Percentiles rank a stretch among this genome's conserved stretches.
phyloP scores from a whole-genome alignment of 306 rosid species.

The Cucurbita argyrosperma region DNA sequence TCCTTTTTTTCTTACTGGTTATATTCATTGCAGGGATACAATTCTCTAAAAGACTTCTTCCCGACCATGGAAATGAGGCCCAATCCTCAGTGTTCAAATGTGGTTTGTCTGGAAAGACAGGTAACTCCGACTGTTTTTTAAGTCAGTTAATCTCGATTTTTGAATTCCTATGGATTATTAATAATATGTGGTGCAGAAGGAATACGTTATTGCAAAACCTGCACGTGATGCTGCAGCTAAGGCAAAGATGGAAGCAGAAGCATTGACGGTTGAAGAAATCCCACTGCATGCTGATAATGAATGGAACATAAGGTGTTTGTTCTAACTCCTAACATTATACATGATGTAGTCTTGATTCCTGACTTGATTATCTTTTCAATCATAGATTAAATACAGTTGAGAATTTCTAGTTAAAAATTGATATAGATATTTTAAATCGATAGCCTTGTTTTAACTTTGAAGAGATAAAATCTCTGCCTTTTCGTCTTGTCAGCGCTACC shows the following conservation, averaged over 20 bases:
- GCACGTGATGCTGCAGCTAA: conserved; percentile 81
- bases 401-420: no score
- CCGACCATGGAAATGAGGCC: conserved; percentile 99
- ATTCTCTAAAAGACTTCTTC: conserved; percentile 87
- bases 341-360: no score
- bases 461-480: no score
- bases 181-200: conserved; percentile 41
- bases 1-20: not conserved
- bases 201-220: conserved; percentile 54
- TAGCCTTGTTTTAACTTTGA: no score
- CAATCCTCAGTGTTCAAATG: conserved; percentile 91
- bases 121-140: conserved; percentile 13
- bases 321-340: no score
- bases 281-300: conserved; percentile 83
- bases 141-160: not conserved
- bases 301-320: conserved; percentile 76
- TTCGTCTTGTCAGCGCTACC: no score
- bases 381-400: no score
- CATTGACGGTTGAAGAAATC: conserved; percentile 30
- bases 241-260: conserved; percentile 68
- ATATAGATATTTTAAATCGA: no score
- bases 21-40: conserved; percentile 61
- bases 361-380: no score
- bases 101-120: conserved; percentile 71
- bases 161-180: not conserved